A percentile compares a stretch with the other conserved stretches of the same genome.
phyloP scores from a whole-genome alignment of 176 grass and related monocot species.

The Lolium multiflorum region DNA sequence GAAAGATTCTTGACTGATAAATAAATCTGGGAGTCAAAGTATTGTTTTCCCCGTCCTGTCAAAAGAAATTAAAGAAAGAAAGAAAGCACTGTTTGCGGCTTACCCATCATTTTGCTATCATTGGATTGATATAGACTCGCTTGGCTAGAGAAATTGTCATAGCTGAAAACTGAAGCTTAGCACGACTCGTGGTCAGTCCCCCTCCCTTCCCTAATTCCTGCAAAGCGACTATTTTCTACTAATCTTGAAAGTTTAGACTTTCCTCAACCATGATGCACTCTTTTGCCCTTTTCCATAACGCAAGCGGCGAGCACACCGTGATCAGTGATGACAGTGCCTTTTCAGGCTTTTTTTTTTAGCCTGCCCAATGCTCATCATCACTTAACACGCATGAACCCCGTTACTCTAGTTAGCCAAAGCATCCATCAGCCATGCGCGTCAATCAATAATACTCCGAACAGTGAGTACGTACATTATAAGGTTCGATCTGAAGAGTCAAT shows the following conservation, averaged over 20 bases:
- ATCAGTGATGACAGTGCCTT: conserved; percentile 4
- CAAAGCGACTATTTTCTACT: background rate
- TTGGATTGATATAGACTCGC: too few species aligned
- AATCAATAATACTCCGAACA: background rate
- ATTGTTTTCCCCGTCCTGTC: too few species aligned
- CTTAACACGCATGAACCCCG: conserved; percentile 18
- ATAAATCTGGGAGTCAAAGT: too few species aligned
- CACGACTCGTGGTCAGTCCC: background rate
- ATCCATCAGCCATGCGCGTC: background rate
- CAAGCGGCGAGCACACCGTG: background rate
- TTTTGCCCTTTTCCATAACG: background rate
- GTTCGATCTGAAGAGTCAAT: background rate
- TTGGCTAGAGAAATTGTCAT: too few species aligned
- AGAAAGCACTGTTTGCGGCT: too few species aligned
- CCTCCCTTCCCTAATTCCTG: background rate
- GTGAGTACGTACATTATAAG: background rate
- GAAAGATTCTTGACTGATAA: too few species aligned
- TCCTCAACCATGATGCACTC: conserved; percentile 1
- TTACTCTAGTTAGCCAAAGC: background rate
- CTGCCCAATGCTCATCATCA: conserved; percentile 1
- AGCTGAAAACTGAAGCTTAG: too few species aligned
- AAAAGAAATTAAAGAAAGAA: too few species aligned
- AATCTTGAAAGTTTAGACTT: background rate
- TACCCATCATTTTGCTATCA: too few species aligned
- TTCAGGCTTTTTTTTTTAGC: conserved; percentile 28